Percentiles rank a stretch among this genome's conserved stretches.
Evolutionary conservation across 306 rosid species (phyloP).

Genomic region (Arachis stenosperma): DNA sequence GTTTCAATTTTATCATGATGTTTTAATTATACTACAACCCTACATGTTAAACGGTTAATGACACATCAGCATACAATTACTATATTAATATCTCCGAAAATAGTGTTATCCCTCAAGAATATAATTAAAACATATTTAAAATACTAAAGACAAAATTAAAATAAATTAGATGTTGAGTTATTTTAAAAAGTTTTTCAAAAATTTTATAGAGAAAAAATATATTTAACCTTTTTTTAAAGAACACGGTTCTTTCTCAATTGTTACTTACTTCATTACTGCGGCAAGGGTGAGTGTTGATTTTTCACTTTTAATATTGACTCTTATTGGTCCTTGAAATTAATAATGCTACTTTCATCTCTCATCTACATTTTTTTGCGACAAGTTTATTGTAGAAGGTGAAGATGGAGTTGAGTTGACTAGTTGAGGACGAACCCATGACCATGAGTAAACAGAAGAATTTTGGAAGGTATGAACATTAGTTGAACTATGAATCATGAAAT

Average conservation of each 20-base stretch:
- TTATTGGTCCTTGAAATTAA: constrained; percentile 2
- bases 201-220: no score
- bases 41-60: no score
- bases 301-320: background rate
- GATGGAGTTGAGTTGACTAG: background rate
- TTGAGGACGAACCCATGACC: background rate
- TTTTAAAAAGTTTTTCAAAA: no score
- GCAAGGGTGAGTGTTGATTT: background rate
- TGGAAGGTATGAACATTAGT: constrained; percentile 26
- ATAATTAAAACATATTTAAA: no score
- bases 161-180: no score
- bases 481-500: constrained; percentile 35
- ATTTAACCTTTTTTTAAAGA: no score
- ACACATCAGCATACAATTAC: no score
- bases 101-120: no score
- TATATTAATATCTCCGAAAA: no score
- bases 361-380: background rate
- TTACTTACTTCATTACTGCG: background rate
- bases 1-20: no score
- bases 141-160: no score
- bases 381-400: background rate
- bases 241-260: background rate
- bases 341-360: constrained; percentile 1
- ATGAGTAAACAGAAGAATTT: constrained; percentile 23
- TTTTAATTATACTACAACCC: no score